A percentile compares a stretch with the other conserved stretches of the same genome.
These are phyloP conservation scores for Diaporthe ampelina DNA, from an alignment of 2,329 filamentous ascomycete species.

Conservation along the genomic window DNA sequence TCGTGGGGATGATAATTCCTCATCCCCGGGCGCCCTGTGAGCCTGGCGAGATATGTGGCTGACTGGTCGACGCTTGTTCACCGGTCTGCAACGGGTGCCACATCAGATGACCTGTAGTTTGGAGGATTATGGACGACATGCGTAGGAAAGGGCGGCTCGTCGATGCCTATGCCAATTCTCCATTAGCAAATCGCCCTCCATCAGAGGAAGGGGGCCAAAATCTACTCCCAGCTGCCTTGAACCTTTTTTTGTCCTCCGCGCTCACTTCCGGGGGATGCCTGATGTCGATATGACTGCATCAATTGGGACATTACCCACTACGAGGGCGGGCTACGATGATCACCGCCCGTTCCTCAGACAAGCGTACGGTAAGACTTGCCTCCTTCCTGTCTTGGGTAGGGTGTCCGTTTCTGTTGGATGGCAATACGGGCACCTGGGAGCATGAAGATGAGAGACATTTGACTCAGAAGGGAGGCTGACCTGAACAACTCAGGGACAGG, in stretches of 20 bases:
- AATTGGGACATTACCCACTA: background rate
- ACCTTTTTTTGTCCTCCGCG: background rate
- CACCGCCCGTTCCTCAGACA: slow-evolving; percentile 3
- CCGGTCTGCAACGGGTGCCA: slow-evolving; percentile 34
- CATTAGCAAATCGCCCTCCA: slow-evolving; percentile 13
- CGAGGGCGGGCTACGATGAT: slow-evolving; percentile 1
- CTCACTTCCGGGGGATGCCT: slow-evolving; percentile 16
- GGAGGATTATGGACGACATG: slow-evolving; percentile 23
- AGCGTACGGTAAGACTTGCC: slow-evolving; percentile 27
- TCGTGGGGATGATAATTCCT: slow-evolving; percentile 14
- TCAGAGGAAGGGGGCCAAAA: background rate
- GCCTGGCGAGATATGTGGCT: slow-evolving; percentile 37
- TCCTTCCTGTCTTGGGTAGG: slow-evolving; percentile 23
- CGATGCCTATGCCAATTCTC: background rate
- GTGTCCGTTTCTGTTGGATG: slow-evolving; percentile 3
- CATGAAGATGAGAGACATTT: slow-evolving; percentile 25
- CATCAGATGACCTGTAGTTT: slow-evolving; percentile 37
- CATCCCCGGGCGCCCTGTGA: slow-evolving; percentile 26
- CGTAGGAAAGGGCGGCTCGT: background rate
- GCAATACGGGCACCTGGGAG: slow-evolving; percentile 5
- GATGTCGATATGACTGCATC: slow-evolving; percentile 22
- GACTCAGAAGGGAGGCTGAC: slow-evolving; percentile 31
- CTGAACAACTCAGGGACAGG: background rate
- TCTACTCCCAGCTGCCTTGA: background rate
- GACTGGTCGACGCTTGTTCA: slow-evolving; percentile 19